A percentile compares a stretch with the other conserved stretches of the same genome.
Evolutionary conservation across 1,139 yeast genomes (phyloP).

Genomic region (Candida tropicalis): DNA sequence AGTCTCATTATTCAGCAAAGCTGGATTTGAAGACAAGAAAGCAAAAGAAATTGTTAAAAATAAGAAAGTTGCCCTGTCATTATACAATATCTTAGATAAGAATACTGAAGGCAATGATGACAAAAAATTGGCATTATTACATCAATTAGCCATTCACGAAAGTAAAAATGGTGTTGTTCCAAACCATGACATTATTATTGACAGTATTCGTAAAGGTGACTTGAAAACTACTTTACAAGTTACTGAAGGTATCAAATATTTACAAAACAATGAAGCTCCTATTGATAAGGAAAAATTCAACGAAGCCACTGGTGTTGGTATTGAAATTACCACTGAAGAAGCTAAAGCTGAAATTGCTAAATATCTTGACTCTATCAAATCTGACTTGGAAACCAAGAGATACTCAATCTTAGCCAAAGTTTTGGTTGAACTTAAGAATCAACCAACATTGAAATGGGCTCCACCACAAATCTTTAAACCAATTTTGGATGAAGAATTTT

Average conservation of each 20-base stretch:
- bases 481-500: constrained; percentile 72
- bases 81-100: constrained; percentile 53
- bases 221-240: constrained; percentile 73
- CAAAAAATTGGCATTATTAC: constrained; percentile 65
- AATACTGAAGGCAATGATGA: constrained; percentile 32
- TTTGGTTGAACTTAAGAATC: constrained; percentile 72
- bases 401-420: constrained; percentile 76
- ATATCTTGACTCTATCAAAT: constrained; percentile 61
- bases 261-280: constrained; percentile 47
- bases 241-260: constrained; percentile 77
- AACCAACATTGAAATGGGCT: constrained; percentile 89
- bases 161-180: constrained; percentile 49
- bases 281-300: constrained; percentile 52
- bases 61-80: constrained; percentile 75
- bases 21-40: constrained; percentile 75
- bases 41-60: constrained; percentile 78
- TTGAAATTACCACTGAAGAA: constrained; percentile 66
- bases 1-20: constrained; percentile 48
- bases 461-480: constrained; percentile 86
- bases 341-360: constrained; percentile 58
- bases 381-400: constrained; percentile 66
- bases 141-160: constrained; percentile 67
- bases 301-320: constrained; percentile 77
- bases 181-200: constrained; percentile 54
- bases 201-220: constrained; percentile 64